phyloP scores from a whole-genome alignment of 106 monocot genomes.

The Platanthera guangdongensis region DNA sequence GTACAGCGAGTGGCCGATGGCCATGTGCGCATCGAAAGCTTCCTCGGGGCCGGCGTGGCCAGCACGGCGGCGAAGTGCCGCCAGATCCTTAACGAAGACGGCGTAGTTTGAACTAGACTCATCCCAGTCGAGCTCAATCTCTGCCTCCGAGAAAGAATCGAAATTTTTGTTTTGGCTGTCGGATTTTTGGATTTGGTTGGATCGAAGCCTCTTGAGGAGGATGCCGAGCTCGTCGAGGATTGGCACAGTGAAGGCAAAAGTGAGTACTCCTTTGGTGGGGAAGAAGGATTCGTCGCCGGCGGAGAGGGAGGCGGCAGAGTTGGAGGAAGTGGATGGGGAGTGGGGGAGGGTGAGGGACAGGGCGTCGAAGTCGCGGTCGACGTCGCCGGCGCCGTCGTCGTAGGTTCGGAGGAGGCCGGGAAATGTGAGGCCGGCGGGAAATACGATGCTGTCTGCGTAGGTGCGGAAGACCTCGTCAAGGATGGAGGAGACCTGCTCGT shows the following conservation, averaged over 20 bases:
- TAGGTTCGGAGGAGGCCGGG: slow-evolving; percentile 54
- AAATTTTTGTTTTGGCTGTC: slow-evolving; percentile 34
- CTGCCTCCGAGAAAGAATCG: slow-evolving; percentile 58
- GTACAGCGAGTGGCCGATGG: slow-evolving; percentile 47
- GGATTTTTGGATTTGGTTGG: slow-evolving; percentile 45
- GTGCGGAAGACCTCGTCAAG: slow-evolving; percentile 91
- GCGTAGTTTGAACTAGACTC: slow-evolving; percentile 48
- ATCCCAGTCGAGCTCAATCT: slow-evolving; percentile 34
- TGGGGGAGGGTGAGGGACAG: slow-evolving; percentile 13
- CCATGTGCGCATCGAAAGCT: slow-evolving; percentile 70
- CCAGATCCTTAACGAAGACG: slow-evolving; percentile 49
- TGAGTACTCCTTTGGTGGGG: slow-evolving; percentile 45
- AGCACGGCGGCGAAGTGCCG: slow-evolving; percentile 35
- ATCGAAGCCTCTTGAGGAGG: slow-evolving; percentile 59
- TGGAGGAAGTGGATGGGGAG: neutral
- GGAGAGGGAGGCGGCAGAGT: neutral
- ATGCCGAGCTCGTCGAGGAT: slow-evolving; percentile 78
- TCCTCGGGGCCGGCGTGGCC: slow-evolving; percentile 48
- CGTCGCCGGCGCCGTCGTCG: slow-evolving; percentile 73
- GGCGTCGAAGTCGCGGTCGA: slow-evolving; percentile 61
- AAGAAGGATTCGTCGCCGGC: neutral
- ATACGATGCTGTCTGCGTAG: slow-evolving; percentile 45
- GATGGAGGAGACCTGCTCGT: slow-evolving; percentile 74
- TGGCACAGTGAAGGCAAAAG: slow-evolving; percentile 57
- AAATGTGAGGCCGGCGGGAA: slow-evolving; percentile 36